Percentiles rank a stretch among this genome's conserved stretches.
These are phyloP conservation scores for Polytolypa hystricis DNA, from an alignment of 2,329 filamentous ascomycete species.

Conservation along the genomic window DNA sequence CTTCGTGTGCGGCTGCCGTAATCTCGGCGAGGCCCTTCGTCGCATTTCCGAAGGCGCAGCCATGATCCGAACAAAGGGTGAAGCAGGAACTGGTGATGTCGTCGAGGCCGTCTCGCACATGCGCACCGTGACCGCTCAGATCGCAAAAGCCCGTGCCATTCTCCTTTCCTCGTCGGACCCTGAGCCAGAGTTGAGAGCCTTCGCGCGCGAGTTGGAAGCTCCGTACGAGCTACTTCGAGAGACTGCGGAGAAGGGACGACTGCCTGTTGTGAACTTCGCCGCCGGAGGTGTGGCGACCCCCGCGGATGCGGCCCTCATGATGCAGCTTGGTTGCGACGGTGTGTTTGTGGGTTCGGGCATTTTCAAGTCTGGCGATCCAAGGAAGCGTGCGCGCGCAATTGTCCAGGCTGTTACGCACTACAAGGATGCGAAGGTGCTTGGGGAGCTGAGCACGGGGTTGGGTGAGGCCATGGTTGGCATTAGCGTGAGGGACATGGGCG, in stretches of 20 bases:
- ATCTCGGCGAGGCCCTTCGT: slow-evolving; percentile 84
- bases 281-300: slow-evolving; percentile 99
- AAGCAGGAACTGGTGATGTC: slow-evolving; percentile 93
- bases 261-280: slow-evolving; percentile 96
- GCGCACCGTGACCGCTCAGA: slow-evolving; percentile 76
- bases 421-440: slow-evolving; percentile 72
- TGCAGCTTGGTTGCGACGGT: slow-evolving; percentile 96
- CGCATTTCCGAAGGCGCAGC: slow-evolving; percentile 87
- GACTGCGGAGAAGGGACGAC: slow-evolving; percentile 72
- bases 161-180: slow-evolving; percentile 28
- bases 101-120: slow-evolving; percentile 95
- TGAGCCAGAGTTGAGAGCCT: slow-evolving; percentile 63
- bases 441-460: slow-evolving; percentile 74
- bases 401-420: slow-evolving; percentile 89
- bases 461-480: slow-evolving; percentile 99
- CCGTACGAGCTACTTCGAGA: slow-evolving; percentile 72
- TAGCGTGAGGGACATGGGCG: slow-evolving; percentile 67
- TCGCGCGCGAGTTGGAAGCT: slow-evolving; percentile 71
- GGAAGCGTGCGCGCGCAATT: slow-evolving; percentile 84
- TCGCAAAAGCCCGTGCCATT: slow-evolving; percentile 57
- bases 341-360: slow-evolving; percentile 96
- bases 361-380: slow-evolving; percentile 90
- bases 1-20: slow-evolving; percentile 93
- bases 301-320: slow-evolving; percentile 94
- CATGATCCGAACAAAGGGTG: slow-evolving; percentile 98